Evolutionary conservation across 495 filamentous ascomycete genomes (phyloP).

Genomic region (Pyronema domesticum): DNA sequence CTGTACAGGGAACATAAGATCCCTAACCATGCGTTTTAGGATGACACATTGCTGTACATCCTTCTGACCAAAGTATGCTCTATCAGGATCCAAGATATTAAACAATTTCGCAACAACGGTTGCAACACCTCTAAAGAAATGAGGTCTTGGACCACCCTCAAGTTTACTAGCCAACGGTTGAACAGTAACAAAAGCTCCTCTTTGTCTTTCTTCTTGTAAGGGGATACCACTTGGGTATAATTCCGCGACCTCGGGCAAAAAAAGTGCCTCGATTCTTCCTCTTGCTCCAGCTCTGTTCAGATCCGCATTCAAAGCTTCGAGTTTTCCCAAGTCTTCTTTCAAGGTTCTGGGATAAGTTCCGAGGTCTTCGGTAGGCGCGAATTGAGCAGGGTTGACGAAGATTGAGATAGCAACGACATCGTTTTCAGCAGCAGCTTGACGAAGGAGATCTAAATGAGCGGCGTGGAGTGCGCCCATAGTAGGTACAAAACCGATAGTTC

Average conservation of each 20-base stretch:
- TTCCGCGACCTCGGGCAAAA: slow-evolving; percentile 59
- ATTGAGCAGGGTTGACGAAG: slow-evolving; percentile 94
- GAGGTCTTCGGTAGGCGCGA: slow-evolving; percentile 77
- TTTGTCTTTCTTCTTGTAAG: slow-evolving; percentile 53
- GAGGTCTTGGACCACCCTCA: slow-evolving; percentile 73
- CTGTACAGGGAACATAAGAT: slow-evolving; percentile 67
- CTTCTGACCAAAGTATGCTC: slow-evolving; percentile 94
- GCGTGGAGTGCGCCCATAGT: slow-evolving; percentile 94
- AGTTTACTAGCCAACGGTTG: slow-evolving; percentile 63
- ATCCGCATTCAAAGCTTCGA: slow-evolving; percentile 52
- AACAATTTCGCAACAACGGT: slow-evolving; percentile 96
- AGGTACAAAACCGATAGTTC: slow-evolving; percentile 71
- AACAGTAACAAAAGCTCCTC: slow-evolving; percentile 85
- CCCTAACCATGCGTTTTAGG: slow-evolving; percentile 66
- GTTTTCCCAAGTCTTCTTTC: slow-evolving; percentile 48
- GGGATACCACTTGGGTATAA: slow-evolving; percentile 83
- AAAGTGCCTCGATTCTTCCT: slow-evolving; percentile 64
- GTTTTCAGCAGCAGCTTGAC: slow-evolving; percentile 67
- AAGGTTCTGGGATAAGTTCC: slow-evolving; percentile 80
- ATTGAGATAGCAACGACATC: slow-evolving; percentile 72
- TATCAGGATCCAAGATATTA: slow-evolving; percentile 72
- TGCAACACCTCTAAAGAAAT: slow-evolving; percentile 90
- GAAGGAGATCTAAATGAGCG: slow-evolving; percentile 76
- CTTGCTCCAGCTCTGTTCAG: slow-evolving; percentile 38
- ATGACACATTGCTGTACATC: slow-evolving; percentile 92